A percentile compares a stretch with the other conserved stretches of the same genome.
Evolutionary conservation across 305 asterid genomes (phyloP).

Genomic region (Fraxinus albicans): DNA sequence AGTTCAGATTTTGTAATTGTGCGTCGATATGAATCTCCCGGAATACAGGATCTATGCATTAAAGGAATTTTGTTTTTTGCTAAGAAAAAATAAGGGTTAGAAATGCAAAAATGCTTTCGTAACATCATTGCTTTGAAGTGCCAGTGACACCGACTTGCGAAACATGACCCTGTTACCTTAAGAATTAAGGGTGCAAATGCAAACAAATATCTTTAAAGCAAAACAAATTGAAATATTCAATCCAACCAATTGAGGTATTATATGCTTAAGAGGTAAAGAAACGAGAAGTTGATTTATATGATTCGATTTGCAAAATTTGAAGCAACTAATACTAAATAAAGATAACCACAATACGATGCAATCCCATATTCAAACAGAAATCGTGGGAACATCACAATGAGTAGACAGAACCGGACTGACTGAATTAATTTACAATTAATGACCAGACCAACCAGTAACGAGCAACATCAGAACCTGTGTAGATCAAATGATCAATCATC

Average conservation of each 20-base stretch:
- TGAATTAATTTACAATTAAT: neutral
- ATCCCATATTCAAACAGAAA: neutral
- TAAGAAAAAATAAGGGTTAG: neutral
- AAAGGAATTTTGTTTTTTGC: neutral
- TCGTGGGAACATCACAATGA: neutral
- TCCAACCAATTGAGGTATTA: neutral
- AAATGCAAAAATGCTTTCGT: neutral
- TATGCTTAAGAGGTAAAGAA: neutral
- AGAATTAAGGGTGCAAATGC: neutral
- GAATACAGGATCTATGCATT: neutral
- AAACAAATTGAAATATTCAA: neutral
- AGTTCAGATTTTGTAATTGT: neutral
- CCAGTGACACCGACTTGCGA: neutral
- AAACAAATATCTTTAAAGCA: neutral
- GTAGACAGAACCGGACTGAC: neutral
- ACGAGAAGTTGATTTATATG: neutral
- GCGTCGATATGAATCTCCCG: neutral
- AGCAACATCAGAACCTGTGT: neutral
- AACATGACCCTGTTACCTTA: neutral
- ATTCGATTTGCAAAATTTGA: neutral
- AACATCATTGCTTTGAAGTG: neutral
- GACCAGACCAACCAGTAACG: neutral
- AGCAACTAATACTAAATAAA: neutral
- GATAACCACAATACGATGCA: neutral
- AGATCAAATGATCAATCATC: conserved; percentile 79